Conservation (phyloP, 1,284 basidiomycete genomes). For the Trichosporon coremiiforme region DNA sequence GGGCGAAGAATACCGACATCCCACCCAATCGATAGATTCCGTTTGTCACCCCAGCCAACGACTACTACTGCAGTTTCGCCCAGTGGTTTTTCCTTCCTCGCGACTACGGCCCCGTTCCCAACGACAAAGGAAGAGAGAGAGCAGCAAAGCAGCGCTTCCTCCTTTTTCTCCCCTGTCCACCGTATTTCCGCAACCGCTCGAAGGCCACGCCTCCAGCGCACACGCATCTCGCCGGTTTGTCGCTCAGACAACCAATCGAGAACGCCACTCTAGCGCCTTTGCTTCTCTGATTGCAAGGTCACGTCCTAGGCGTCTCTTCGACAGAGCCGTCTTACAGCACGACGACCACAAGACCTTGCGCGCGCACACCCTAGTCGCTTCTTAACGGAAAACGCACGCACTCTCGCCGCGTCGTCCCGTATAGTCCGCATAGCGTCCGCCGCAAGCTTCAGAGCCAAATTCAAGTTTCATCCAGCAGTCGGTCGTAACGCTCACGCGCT, state of each 20-base stretch:
- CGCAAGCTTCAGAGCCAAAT: slow-evolving; percentile 13
- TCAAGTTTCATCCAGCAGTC: background rate
- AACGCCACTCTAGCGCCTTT: background rate
- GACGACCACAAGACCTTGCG: background rate
- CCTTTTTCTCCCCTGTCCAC: background rate
- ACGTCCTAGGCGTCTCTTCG: slow-evolving; percentile 1
- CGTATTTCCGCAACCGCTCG: background rate
- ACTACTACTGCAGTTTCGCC: background rate
- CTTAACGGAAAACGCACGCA: background rate
- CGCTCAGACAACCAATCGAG: slow-evolving; percentile 9
- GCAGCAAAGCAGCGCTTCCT: background rate
- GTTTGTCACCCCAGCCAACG: background rate
- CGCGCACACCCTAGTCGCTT: background rate
- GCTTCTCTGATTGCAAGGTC: slow-evolving; percentile 10
- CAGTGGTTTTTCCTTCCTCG: background rate
- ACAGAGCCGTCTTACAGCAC: background rate
- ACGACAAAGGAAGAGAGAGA: background rate
- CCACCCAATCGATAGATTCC: background rate
- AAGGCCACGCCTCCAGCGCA: slow-evolving; percentile 1
- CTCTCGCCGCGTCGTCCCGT: background rate
- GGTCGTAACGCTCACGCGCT: slow-evolving; percentile 14
- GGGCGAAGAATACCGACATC: background rate
- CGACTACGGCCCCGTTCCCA: background rate
- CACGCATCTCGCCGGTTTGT: slow-evolving; percentile 6
- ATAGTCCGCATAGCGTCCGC: background rate